Base-by-base conservation (phyloP, 768 basidiomycete species). In the Mycena belliarum region DNA sequence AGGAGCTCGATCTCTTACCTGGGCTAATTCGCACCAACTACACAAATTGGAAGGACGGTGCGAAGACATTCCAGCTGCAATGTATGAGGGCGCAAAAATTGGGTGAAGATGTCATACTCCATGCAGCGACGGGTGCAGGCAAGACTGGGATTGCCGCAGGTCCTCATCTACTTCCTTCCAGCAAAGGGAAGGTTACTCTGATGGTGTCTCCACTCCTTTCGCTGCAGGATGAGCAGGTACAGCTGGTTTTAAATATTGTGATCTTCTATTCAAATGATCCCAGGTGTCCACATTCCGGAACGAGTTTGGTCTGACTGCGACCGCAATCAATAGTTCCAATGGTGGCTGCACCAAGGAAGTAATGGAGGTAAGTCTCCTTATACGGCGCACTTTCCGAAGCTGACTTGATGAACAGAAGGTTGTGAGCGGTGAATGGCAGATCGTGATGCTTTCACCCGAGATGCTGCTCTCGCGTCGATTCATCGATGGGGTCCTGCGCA, bases 131-230 rank as follows among this genome's bases (percentile, higher is more conserved):
- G n/a, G n/a, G n/a, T n/a, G n/a, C n/a, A n/a, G n/a, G n/a, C n/a
- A n/a, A n/a, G n/a, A n/a, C n/a, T n/a, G n/a, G n/a, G n/a, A n/a
- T n/a, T n/a, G n/a, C n/a, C n/a, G n/a, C n/a, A n/a, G n/a, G n/a
- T n/a, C n/a, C n/a, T n/a, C n/a, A n/a, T n/a, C n/a, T 38, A 26
- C 51, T 26, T 43, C 26, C 42, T 0, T 38, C 51, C 23, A 52
- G 42, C 42, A 59, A 68, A 33, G 70, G 69, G 3, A 70, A 67
- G 55, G 66, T 75, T 0, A 75, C 75, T 0, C 55, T 79, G 3
- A 65, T 78, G 63, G 67, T 79, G 0, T 76, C 74, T 7, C 77
- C 76, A 1, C 59, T 79, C 2, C 63, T 78, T 1, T 70, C 73
- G 0, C 69, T 79, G 1, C 75, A 79, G 23, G 72, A 76, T 1